phyloP scores from a whole-genome alignment of 805 yeast species.

The Starmerella potacharoeniae region DNA sequence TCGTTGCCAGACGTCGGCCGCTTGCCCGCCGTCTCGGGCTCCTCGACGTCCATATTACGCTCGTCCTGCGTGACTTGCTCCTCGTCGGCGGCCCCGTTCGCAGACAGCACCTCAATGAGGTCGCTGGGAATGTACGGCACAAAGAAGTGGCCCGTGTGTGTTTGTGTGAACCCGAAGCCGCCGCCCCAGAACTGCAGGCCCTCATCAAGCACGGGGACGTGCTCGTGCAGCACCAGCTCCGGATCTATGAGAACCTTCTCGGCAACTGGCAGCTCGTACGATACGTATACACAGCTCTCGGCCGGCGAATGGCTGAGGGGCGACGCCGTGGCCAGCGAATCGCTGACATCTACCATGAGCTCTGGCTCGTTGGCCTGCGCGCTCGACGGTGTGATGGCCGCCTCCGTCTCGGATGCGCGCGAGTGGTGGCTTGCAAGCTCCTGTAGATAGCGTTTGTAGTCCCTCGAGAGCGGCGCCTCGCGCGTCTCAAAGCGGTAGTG shows the following conservation, averaged over 20 bases:
- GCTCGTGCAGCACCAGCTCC: constrained; percentile 35
- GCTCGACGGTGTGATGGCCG: not conserved
- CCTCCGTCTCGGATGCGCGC: not conserved
- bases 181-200: constrained; percentile 66
- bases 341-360: not conserved
- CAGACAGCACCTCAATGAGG: constrained; percentile 16
- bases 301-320: not conserved
- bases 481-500: constrained; percentile 75
- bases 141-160: constrained; percentile 38
- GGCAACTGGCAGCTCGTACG: constrained; percentile 14
- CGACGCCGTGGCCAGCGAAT: not conserved
- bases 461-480: constrained; percentile 54
- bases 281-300: constrained; percentile 6
- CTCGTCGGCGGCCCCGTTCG: constrained; percentile 1
- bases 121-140: constrained; percentile 20
- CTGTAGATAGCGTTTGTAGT: constrained; percentile 37
- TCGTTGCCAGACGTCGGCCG: constrained; percentile 30
- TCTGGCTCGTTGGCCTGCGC: not conserved
- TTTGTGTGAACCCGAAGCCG: constrained; percentile 30
- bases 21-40: constrained; percentile 10
- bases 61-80: constrained; percentile 3
- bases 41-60: constrained; percentile 1
- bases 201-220: constrained; percentile 64
- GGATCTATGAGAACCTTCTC: constrained; percentile 28
- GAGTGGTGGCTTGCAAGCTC: constrained; percentile 28